Conservation (phyloP, 306 rosid species). For the Prunus mume region DNA sequence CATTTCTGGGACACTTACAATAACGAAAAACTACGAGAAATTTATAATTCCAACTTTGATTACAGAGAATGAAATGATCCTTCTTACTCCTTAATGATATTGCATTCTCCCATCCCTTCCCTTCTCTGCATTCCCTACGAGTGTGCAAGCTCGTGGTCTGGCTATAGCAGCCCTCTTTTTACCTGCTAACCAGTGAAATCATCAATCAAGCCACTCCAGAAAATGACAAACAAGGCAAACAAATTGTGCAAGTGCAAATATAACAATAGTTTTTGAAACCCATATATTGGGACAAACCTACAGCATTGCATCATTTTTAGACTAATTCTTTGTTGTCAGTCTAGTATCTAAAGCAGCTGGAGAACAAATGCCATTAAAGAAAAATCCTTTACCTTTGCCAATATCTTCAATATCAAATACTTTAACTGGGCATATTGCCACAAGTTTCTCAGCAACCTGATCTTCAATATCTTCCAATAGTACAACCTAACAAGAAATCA, state of each 20-base stretch:
- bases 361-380: slow-evolving; percentile 7
- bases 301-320: background rate
- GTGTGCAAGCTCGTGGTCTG: slow-evolving; percentile 31
- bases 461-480: slow-evolving; percentile 56
- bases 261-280: background rate
- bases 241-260: background rate
- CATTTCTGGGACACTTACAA: background rate
- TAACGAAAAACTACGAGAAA: background rate
- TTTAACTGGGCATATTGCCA: slow-evolving; percentile 59
- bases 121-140: slow-evolving; percentile 94
- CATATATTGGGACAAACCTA: slow-evolving; percentile 14
- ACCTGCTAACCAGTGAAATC: slow-evolving; percentile 47
- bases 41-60: background rate
- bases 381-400: slow-evolving; percentile 59
- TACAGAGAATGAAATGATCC: slow-evolving; percentile 59
- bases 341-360: slow-evolving; percentile 2
- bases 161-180: slow-evolving; percentile 56
- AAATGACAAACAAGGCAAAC: background rate
- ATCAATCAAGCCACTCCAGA: slow-evolving; percentile 2
- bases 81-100: slow-evolving; percentile 75
- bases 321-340: slow-evolving; percentile 9
- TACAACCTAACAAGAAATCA: slow-evolving; percentile 44
- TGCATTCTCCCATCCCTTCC: slow-evolving; percentile 75
- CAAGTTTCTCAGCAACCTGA: slow-evolving; percentile 65
- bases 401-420: slow-evolving; percentile 92